A percentile compares a stretch with the other conserved stretches of the same genome.
Conservation (phyloP, 2,329 filamentous ascomycete species). For the Pestalotiopsis sp. region DNA sequence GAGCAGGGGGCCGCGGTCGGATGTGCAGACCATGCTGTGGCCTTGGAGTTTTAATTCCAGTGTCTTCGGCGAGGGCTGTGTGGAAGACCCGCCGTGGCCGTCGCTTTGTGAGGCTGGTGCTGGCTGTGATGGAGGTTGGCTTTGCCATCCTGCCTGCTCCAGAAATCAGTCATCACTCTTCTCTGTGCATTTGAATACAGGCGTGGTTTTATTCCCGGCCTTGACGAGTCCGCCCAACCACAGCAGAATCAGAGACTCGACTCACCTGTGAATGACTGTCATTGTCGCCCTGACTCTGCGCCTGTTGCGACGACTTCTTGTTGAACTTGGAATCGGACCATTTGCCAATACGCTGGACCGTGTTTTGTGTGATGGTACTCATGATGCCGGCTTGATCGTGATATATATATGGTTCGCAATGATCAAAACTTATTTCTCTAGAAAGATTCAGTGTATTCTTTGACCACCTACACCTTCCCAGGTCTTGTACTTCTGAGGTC, state of each 20-base stretch:
- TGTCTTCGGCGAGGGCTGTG: not conserved
- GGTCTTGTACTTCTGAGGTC: too few relatives aligned
- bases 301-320: not conserved
- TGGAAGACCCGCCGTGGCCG: not conserved
- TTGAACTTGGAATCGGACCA: constrained; percentile 1
- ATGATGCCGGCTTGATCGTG: not conserved
- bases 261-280: not conserved
- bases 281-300: not conserved
- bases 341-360: constrained; percentile 5
- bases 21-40: constrained; percentile 17
- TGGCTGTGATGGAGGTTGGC: too few relatives aligned
- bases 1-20: constrained; percentile 10
- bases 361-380: not conserved
- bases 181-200: too few relatives aligned
- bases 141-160: too few relatives aligned
- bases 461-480: too few relatives aligned
- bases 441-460: too few relatives aligned
- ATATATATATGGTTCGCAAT: too few relatives aligned
- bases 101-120: too few relatives aligned
- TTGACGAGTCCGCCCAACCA: not conserved
- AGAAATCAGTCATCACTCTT: too few relatives aligned
- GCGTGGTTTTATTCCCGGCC: not conserved
- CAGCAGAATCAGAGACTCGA: not conserved
- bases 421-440: too few relatives aligned
- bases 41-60: constrained; percentile 17